These are phyloP conservation scores for Vaccinium corymbosum DNA, from an alignment of 148 eudicot species.

Conservation along the genomic window DNA sequence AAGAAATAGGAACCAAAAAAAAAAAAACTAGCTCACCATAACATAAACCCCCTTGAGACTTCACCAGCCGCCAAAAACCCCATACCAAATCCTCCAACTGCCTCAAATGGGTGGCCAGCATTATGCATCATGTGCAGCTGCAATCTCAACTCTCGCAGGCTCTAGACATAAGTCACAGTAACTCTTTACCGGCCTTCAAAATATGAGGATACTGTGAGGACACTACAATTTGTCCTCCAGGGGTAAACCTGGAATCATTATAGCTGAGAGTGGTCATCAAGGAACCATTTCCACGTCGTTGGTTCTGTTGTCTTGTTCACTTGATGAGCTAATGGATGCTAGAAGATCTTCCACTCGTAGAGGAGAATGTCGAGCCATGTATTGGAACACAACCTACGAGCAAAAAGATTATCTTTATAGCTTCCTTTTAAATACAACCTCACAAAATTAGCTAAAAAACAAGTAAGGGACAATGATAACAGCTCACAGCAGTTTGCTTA, in stretches of 20 bases:
- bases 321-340: constrained; percentile 42
- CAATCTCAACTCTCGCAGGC: neutral
- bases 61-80: neutral
- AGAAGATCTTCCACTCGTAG: constrained; percentile 67
- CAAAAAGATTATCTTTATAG: neutral
- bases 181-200: neutral
- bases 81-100: neutral
- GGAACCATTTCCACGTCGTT: constrained; percentile 62
- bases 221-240: neutral
- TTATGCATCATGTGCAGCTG: neutral
- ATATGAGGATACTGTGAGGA: neutral
- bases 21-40: neutral
- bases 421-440: neutral
- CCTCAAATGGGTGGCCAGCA: neutral
- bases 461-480: neutral
- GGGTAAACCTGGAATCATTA: neutral
- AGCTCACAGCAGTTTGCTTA: neutral
- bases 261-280: constrained; percentile 19
- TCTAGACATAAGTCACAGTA: neutral
- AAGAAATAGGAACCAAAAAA: neutral
- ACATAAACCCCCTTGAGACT: neutral
- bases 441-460: neutral
- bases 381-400: constrained; percentile 76
- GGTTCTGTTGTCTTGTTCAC: constrained; percentile 35
- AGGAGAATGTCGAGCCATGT: constrained; percentile 79